Conservation (phyloP, 2,329 filamentous ascomycete genomes). For the Myriosclerotinia curreyana region DNA sequence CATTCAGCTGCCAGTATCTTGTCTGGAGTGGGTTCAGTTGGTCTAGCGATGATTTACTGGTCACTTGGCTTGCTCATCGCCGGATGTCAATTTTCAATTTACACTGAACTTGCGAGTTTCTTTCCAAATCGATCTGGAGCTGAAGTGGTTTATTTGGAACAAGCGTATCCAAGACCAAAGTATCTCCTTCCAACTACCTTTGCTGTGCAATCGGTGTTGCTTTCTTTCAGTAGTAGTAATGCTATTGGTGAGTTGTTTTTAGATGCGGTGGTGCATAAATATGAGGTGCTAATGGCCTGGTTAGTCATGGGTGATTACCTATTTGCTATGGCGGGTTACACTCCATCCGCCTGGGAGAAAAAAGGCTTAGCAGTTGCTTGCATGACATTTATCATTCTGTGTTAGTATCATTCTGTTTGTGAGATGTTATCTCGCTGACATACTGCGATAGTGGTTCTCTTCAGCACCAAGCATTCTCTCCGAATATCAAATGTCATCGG, state of each 20-base stretch:
- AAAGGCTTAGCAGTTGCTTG: constrained; percentile 63
- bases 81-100: constrained; percentile 53
- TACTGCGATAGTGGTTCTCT: constrained; percentile 42
- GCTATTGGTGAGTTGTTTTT: constrained; percentile 46
- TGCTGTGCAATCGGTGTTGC: constrained; percentile 59
- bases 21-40: constrained; percentile 57
- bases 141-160: constrained; percentile 67
- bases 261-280: neutral
- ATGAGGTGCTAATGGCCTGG: neutral
- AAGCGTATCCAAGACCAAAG: constrained; percentile 61
- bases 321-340: constrained; percentile 52
- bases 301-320: constrained; percentile 60
- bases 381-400: constrained; percentile 43
- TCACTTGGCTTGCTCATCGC: constrained; percentile 59
- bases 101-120: constrained; percentile 62
- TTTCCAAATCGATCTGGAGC: constrained; percentile 65
- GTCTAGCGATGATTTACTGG: constrained; percentile 63
- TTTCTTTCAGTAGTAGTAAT: constrained; percentile 66
- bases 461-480: constrained; percentile 57
- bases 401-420: constrained; percentile 41
- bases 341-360: constrained; percentile 57
- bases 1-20: constrained; percentile 55
- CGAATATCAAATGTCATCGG: constrained; percentile 56
- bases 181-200: constrained; percentile 64
- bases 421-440: neutral